Conservation (phyloP, 2,329 filamentous ascomycete genomes). For the Colletotrichum euphorbiae region DNA sequence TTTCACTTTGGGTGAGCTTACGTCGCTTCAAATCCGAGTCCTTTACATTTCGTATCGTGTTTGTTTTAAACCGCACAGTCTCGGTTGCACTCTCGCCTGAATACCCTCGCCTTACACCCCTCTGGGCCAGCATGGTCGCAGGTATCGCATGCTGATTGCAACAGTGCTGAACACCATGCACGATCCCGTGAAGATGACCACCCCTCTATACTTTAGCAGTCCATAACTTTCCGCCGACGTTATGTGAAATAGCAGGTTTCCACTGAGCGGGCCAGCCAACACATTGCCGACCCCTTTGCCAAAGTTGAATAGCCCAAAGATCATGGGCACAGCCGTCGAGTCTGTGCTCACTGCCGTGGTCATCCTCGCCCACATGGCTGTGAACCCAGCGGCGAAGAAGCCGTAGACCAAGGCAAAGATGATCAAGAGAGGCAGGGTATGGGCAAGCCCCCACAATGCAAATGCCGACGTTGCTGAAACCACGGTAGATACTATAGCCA, state of each 20-base stretch:
- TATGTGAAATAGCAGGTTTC: slow-evolving; percentile 37
- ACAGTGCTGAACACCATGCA: slow-evolving; percentile 18
- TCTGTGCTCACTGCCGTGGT: slow-evolving; percentile 44
- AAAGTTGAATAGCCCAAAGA: slow-evolving; percentile 46
- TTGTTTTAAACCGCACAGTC: too few species aligned
- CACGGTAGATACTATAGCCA: slow-evolving; percentile 55
- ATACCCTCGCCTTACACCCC: neutral
- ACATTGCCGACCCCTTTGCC: slow-evolving; percentile 47
- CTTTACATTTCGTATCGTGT: too few species aligned
- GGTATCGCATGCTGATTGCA: slow-evolving; percentile 3
- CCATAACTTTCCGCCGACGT: slow-evolving; percentile 23
- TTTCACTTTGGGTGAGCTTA: too few species aligned
- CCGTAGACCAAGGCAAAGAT: slow-evolving; percentile 66
- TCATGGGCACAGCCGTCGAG: slow-evolving; percentile 41
- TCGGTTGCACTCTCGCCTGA: too few species aligned
- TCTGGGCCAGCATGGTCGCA: slow-evolving; percentile 8
- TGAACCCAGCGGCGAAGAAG: slow-evolving; percentile 62
- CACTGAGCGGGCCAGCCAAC: slow-evolving; percentile 43
- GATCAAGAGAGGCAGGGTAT: slow-evolving; percentile 56
- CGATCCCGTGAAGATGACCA: slow-evolving; percentile 9
- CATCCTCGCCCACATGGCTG: slow-evolving; percentile 45
- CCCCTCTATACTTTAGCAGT: slow-evolving; percentile 18
- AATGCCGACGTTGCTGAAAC: slow-evolving; percentile 62
- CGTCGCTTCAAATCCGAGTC: too few species aligned
- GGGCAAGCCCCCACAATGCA: slow-evolving; percentile 66